phyloP scores from a whole-genome alignment of 352 stramenopile species.

The Phytopythium ostracodes region DNA sequence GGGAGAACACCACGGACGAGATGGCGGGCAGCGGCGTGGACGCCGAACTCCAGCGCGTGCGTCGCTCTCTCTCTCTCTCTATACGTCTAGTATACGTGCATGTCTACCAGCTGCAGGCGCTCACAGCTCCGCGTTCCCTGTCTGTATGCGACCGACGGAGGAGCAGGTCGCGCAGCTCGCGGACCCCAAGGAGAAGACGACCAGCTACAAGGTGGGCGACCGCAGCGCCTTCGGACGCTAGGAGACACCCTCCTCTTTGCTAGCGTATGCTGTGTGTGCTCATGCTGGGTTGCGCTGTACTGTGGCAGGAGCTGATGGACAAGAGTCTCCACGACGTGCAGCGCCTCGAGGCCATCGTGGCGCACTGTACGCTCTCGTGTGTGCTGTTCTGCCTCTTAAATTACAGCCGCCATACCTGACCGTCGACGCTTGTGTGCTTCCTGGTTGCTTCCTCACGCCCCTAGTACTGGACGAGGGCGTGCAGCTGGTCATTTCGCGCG shows the following conservation, averaged over 20 bases:
- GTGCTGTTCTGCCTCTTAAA: neutral
- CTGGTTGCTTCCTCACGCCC: neutral
- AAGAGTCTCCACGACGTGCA: slow-evolving; percentile 32
- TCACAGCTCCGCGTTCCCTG: neutral
- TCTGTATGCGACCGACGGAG: neutral
- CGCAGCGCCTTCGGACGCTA: too few species aligned
- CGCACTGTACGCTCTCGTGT: slow-evolving; percentile 36
- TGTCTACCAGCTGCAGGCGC: neutral
- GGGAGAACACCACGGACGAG: neutral
- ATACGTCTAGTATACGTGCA: neutral
- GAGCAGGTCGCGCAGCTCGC: slow-evolving; percentile 55
- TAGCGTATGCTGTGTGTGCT: too few species aligned
- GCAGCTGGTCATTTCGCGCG: slow-evolving; percentile 68
- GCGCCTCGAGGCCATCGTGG: slow-evolving; percentile 56
- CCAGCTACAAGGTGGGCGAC: slow-evolving; percentile 55
- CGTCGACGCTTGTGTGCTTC: neutral
- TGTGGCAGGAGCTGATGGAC: slow-evolving; percentile 46
- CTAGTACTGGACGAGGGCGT: slow-evolving; percentile 78
- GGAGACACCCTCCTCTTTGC: too few species aligned
- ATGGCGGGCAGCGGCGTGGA: neutral
- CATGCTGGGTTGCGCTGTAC: neutral
- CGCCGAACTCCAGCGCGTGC: slow-evolving; percentile 42
- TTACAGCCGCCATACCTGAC: neutral
- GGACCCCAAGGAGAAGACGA: slow-evolving; percentile 78
- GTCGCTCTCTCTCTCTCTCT: slow-evolving; percentile 8